Percentiles rank a stretch among this genome's conserved stretches.
Evolutionary conservation across 805 yeast species (phyloP).

Genomic region (Pichia exigua): DNA sequence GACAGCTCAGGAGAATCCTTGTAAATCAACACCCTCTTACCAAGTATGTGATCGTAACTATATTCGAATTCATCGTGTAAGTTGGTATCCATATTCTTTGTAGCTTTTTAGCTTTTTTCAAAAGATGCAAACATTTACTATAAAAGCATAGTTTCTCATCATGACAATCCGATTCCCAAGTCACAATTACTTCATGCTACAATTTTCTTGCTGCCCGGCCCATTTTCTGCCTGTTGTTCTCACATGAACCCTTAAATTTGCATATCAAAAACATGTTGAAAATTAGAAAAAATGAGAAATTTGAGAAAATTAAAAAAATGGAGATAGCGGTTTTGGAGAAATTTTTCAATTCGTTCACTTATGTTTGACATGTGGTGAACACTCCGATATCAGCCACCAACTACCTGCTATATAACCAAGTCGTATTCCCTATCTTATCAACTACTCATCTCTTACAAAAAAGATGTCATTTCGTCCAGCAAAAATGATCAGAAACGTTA

Average conservation of each 20-base stretch:
- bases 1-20: not conserved
- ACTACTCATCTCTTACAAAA: not conserved
- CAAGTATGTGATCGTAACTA: not conserved
- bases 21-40: not conserved
- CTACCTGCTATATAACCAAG: not conserved
- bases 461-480: conserved; percentile 1
- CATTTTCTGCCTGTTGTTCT: not conserved
- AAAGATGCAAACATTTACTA: too few relatives aligned
- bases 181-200: too few relatives aligned
- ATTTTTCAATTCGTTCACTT: not conserved
- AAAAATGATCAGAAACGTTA: conserved; percentile 17
- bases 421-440: not conserved
- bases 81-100: not conserved
- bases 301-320: not conserved
- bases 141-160: not conserved
- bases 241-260: not conserved
- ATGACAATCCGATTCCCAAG: too few relatives aligned
- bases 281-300: not conserved
- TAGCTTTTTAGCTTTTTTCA: not conserved
- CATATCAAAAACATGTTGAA: too few relatives aligned
- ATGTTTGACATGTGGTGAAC: not conserved
- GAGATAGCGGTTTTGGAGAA: not conserved
- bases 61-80: not conserved
- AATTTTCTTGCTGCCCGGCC: not conserved
- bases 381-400: not conserved